These are phyloP conservation scores for Hirschioporus abietinus DNA, from an alignment of 768 basidiomycete species.

Conservation along the genomic window DNA sequence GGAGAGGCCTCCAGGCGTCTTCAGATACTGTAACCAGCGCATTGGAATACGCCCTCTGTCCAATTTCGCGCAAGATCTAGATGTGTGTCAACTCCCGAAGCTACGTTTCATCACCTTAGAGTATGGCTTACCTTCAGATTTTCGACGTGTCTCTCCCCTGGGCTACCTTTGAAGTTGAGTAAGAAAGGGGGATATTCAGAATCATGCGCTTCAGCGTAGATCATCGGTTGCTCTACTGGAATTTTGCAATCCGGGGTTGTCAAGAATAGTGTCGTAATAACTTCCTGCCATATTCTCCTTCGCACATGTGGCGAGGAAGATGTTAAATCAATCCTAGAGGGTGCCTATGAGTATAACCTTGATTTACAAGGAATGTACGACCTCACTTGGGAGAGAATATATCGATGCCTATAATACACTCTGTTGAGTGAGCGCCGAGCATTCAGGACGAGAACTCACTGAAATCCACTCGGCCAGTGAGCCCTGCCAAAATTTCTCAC, in stretches of 20 bases:
- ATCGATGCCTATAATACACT: slow-evolving; percentile 52
- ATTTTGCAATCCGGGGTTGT: slow-evolving; percentile 56
- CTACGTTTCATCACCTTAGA: background rate
- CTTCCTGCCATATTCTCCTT: slow-evolving; percentile 78
- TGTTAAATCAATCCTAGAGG: slow-evolving; percentile 50
- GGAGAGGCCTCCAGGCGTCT: slow-evolving; percentile 42
- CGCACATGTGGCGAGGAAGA: slow-evolving; percentile 52
- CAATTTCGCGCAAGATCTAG: slow-evolving; percentile 73
- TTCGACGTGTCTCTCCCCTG: slow-evolving; percentile 69
- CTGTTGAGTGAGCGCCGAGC: slow-evolving; percentile 2
- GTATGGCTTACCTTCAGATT: slow-evolving; percentile 57
- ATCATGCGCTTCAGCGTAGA: slow-evolving; percentile 52
- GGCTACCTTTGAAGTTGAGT: slow-evolving; percentile 53
- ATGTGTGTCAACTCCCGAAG: background rate
- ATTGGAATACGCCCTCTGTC: slow-evolving; percentile 46
- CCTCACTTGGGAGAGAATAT: slow-evolving; percentile 70
- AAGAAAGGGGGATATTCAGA: slow-evolving; percentile 66
- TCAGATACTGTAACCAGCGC: slow-evolving; percentile 44
- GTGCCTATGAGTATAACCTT: background rate
- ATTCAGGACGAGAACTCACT: slow-evolving; percentile 37
- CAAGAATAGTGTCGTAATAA: slow-evolving; percentile 60
- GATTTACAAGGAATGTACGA: slow-evolving; percentile 7
- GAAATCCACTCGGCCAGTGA: slow-evolving; percentile 66
- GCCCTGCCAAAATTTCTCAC: slow-evolving; percentile 31
- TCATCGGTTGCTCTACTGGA: slow-evolving; percentile 49